Percentiles rank a stretch among this genome's conserved stretches.
phyloP scores from a whole-genome alignment of 768 basidiomycete species.

The Phaeolepiota aurea region DNA sequence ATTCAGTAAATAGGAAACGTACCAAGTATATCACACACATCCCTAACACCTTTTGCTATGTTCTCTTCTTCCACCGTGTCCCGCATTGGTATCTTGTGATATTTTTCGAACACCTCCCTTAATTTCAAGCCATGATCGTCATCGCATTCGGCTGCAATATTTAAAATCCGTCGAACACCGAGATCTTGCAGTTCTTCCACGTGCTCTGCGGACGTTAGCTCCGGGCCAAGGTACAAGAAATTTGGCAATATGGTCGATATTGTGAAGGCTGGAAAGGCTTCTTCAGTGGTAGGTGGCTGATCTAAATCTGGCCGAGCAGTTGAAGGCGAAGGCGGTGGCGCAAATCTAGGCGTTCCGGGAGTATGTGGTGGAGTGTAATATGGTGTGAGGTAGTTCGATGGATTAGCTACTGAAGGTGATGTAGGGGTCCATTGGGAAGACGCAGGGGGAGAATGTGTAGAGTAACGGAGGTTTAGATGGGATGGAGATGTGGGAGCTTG shows the following conservation, averaged over 20 bases:
- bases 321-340: slow-evolving; percentile 44
- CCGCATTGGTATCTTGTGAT: slow-evolving; percentile 84
- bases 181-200: slow-evolving; percentile 63
- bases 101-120: slow-evolving; percentile 69
- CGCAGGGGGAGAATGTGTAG: slow-evolving; percentile 48
- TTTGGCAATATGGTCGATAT: slow-evolving; percentile 88
- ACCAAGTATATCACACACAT: slow-evolving; percentile 87
- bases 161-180: slow-evolving; percentile 83
- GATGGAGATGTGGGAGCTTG: slow-evolving; percentile 44
- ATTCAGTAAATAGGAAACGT: slow-evolving; percentile 19
- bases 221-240: slow-evolving; percentile 89
- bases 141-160: slow-evolving; percentile 88
- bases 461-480: slow-evolving; percentile 51
- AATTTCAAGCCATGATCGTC: slow-evolving; percentile 69
- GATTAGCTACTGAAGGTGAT: slow-evolving; percentile 22
- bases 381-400: slow-evolving; percentile 34
- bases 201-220: slow-evolving; percentile 67
- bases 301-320: slow-evolving; percentile 61
- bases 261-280: slow-evolving; percentile 58
- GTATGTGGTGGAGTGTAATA: slow-evolving; percentile 49
- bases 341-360: slow-evolving; percentile 36
- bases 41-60: slow-evolving; percentile 70
- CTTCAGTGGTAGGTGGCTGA: slow-evolving; percentile 52
- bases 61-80: slow-evolving; percentile 95
- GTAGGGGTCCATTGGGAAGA: slow-evolving; percentile 36